Percentiles rank a stretch among this genome's conserved stretches.
Conservation (phyloP, 148 eudicot genomes). For the Polygonum aviculare region DNA sequence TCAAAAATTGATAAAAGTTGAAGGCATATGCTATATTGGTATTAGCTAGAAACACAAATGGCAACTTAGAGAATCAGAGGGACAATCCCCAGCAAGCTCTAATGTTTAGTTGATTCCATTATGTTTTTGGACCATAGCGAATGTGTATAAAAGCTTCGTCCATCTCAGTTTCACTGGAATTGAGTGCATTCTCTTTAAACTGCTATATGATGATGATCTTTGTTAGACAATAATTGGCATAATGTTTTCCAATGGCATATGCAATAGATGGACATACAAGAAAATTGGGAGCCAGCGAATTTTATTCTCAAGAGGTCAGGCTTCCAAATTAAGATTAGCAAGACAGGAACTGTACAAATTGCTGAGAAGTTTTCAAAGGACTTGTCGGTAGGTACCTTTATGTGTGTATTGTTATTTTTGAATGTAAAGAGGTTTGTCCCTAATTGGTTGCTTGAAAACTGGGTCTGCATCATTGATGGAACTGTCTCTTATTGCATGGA, state of each 20-base stretch:
- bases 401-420: background rate
- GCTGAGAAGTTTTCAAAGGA: conserved; percentile 69
- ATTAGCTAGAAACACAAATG: background rate
- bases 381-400: conserved; percentile 42
- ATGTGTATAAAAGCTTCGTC: background rate
- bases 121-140: conserved; percentile 1
- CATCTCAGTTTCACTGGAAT: conserved; percentile 2
- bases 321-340: conserved; percentile 55
- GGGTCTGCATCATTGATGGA: background rate
- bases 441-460: background rate
- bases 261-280: conserved; percentile 58
- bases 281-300: conserved; percentile 72
- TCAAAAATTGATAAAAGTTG: background rate
- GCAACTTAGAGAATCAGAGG: background rate
- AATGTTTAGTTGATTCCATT: background rate
- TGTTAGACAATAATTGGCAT: background rate
- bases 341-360: conserved; percentile 37
- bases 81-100: background rate
- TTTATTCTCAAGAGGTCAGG: conserved; percentile 50
- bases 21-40: background rate
- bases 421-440: background rate
- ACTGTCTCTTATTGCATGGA: background rate
- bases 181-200: background rate
- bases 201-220: background rate
- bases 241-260: conserved; percentile 14